Percentiles rank a stretch among this genome's conserved stretches.
phyloP scores from a whole-genome alignment of 2,329 filamentous ascomycete species.

The Bipolaris cookei region DNA sequence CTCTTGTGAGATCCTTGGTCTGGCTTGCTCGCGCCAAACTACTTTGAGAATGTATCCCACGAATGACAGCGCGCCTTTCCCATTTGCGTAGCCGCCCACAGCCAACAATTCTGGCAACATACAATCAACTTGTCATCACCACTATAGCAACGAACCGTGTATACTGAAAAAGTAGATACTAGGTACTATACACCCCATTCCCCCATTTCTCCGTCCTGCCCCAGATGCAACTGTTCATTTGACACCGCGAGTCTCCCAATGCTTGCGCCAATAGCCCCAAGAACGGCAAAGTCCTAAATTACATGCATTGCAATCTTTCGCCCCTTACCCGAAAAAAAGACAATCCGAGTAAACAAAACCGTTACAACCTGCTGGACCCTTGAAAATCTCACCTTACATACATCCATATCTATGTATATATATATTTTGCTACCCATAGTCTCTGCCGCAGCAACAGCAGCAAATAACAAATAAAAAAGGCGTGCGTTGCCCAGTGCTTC shows the following conservation, averaged over 20 bases:
- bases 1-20: slow-evolving; percentile 26
- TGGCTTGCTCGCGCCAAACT: slow-evolving; percentile 18
- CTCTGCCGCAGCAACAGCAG: neutral
- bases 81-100: slow-evolving; percentile 6
- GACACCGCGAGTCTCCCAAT: slow-evolving; percentile 13
- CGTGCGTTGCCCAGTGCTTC: neutral
- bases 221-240: neutral
- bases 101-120: slow-evolving; percentile 1
- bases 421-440: neutral
- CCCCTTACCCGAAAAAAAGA: neutral
- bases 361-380: too few species aligned
- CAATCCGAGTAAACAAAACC: too few species aligned
- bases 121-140: neutral
- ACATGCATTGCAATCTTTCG: slow-evolving; percentile 13
- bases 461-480: too few species aligned
- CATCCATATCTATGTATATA: neutral
- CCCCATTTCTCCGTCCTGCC: too few species aligned
- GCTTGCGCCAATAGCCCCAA: slow-evolving; percentile 24
- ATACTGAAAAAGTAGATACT: neutral
- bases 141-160: neutral
- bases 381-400: too few species aligned
- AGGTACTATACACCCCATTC: neutral
- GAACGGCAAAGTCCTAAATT: slow-evolving; percentile 23
- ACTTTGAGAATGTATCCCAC: slow-evolving; percentile 17
- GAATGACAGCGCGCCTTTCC: slow-evolving; percentile 14